Evolutionary conservation across 768 basidiomycete species (phyloP).

Genomic region (Lactarius sanguifluus): DNA sequence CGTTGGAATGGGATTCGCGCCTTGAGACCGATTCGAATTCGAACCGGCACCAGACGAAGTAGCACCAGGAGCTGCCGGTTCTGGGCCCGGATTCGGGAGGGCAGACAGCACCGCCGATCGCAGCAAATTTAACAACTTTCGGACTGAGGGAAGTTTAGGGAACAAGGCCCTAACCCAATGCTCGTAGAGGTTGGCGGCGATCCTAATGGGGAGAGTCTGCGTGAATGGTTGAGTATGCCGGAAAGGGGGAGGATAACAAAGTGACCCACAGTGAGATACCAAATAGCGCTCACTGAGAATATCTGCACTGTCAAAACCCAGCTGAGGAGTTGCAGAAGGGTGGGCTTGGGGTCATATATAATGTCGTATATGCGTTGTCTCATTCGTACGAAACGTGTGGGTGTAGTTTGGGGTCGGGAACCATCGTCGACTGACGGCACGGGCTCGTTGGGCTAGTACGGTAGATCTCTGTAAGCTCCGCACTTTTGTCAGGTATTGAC

Average conservation of each 20-base stretch:
- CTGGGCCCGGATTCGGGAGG: neutral
- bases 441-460: neutral
- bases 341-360: neutral
- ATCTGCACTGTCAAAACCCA: constrained; percentile 7
- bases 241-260: neutral
- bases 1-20: neutral
- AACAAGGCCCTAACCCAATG: constrained; percentile 11
- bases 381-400: neutral
- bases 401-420: neutral
- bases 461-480: neutral
- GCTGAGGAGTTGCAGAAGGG: constrained; percentile 11
- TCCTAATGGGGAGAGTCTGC: constrained; percentile 14
- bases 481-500: neutral
- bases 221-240: neutral
- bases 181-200: constrained; percentile 13
- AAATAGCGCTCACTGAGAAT: neutral
- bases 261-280: constrained; percentile 11
- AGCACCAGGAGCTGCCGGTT: neutral
- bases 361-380: neutral
- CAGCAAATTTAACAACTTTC: neutral
- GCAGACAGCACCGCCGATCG: neutral
- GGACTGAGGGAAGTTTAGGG: constrained; percentile 18
- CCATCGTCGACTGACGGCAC: neutral
- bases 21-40: neutral
- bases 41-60: neutral